Evolutionary conservation across 1,284 basidiomycete species (phyloP).

Genomic region (Ustilago sp.): DNA sequence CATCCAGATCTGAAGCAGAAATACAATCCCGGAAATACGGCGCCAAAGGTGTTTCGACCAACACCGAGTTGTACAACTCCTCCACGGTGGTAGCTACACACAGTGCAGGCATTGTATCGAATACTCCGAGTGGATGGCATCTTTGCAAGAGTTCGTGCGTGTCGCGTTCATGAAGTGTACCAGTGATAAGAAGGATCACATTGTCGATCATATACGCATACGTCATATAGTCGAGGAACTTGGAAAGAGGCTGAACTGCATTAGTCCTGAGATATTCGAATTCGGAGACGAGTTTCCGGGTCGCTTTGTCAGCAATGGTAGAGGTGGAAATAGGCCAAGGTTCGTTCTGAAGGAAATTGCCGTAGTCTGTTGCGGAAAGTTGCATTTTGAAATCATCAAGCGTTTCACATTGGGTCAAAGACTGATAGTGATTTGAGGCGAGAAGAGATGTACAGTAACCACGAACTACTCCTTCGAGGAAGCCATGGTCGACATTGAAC

Average conservation of each 20-base stretch:
- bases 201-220: constrained; percentile 99
- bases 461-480: constrained; percentile 82
- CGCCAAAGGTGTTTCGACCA: constrained; percentile 96
- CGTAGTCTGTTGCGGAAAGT: constrained; percentile 95
- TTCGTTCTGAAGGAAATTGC: constrained; percentile 97
- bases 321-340: constrained; percentile 93
- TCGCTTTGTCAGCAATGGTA: constrained; percentile 94
- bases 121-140: constrained; percentile 96
- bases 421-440: constrained; percentile 87
- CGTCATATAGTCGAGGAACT: constrained; percentile 98
- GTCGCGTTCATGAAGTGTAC: constrained; percentile 95
- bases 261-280: constrained; percentile 95
- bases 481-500: constrained; percentile 67
- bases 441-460: constrained; percentile 95
- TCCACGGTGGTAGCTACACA: constrained; percentile 99
- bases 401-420: constrained; percentile 96
- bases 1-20: constrained; percentile 94
- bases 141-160: constrained; percentile 95
- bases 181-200: constrained; percentile 95
- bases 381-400: constrained; percentile 81
- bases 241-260: constrained; percentile 88
- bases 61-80: constrained; percentile 94
- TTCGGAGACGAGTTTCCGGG: constrained; percentile 92
- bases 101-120: constrained; percentile 99
- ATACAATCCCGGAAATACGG: constrained; percentile 97